A percentile compares a stretch with the other conserved stretches of the same genome.
Conservation (phyloP, 1,139 yeast species). For the Candida pseudoviswanathii region DNA sequence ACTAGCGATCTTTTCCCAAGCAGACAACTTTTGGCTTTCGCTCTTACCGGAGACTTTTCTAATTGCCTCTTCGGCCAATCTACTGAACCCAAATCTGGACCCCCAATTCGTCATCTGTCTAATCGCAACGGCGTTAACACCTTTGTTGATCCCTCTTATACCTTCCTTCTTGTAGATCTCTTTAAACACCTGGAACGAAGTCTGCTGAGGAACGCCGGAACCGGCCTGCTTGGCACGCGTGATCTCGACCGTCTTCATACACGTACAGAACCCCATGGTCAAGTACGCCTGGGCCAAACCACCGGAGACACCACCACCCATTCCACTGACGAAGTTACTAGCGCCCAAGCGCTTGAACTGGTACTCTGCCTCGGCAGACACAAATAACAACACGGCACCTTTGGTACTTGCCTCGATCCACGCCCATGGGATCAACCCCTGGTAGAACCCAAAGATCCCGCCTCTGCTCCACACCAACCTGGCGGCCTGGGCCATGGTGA, state of each 20-base stretch:
- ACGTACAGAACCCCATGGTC: conserved; percentile 96
- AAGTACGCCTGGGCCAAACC: conserved; percentile 96
- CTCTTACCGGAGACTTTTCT: conserved; percentile 63
- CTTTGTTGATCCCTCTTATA: conserved; percentile 90
- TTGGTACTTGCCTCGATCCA: conserved; percentile 99
- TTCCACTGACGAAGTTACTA: conserved; percentile 78
- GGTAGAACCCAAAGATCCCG: conserved; percentile 88
- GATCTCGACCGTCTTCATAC: conserved; percentile 98
- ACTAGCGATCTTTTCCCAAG: conserved; percentile 82
- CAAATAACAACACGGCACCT: conserved; percentile 95
- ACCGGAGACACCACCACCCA: conserved; percentile 93
- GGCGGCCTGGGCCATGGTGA: conserved; percentile 68
- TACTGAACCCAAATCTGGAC: conserved; percentile 88
- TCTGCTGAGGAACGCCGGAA: conserved; percentile 63
- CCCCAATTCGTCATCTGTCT: conserved; percentile 99
- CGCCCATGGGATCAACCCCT: conserved; percentile 98
- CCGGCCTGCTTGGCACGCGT: conserved; percentile 84
- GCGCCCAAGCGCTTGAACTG: conserved; percentile 66
- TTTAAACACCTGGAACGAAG: conserved; percentile 82
- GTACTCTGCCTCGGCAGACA: conserved; percentile 90
- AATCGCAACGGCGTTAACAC: conserved; percentile 98
- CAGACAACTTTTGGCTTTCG: conserved; percentile 62
- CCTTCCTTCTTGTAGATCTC: conserved; percentile 87
- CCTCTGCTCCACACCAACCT: conserved; percentile 90
- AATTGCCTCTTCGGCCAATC: conserved; percentile 88